Evolutionary conservation across 257 asterid species (phyloP).

Genomic region (Salvia splendens): DNA sequence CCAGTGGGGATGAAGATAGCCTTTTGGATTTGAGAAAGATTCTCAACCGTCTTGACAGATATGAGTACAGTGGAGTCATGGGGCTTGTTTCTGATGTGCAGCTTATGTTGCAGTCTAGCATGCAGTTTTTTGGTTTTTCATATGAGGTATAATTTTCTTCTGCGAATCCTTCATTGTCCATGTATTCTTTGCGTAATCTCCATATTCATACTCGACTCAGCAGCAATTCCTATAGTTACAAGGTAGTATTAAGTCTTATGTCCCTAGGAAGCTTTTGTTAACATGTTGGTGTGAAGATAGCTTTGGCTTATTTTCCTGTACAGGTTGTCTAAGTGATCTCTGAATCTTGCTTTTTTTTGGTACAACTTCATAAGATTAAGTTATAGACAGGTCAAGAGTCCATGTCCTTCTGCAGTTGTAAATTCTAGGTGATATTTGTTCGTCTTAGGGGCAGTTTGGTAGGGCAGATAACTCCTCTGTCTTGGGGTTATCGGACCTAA

Average conservation of each 20-base stretch:
- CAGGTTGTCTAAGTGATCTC: neutral
- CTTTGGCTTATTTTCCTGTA: neutral
- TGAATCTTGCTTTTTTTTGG: neutral
- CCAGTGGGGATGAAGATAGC: constrained; percentile 55
- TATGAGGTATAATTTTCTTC: constrained; percentile 61
- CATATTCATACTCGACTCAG: neutral
- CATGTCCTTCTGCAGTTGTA: no score
- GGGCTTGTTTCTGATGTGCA: constrained; percentile 89
- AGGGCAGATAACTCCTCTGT: no score
- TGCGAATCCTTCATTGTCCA: neutral
- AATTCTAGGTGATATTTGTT: no score
- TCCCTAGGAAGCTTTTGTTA: neutral
- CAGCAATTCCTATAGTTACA: neutral
- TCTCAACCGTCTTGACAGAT: constrained; percentile 64
- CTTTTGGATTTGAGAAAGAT: constrained; percentile 69
- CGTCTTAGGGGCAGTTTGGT: no score
- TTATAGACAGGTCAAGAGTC: neutral
- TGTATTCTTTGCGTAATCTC: neutral
- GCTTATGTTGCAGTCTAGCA: constrained; percentile 70
- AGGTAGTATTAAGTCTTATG: neutral
- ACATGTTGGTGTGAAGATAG: neutral
- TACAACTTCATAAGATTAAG: neutral
- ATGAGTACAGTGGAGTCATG: constrained; percentile 67
- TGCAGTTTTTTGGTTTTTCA: constrained; percentile 70
- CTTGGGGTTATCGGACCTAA: no score